Base-by-base conservation (phyloP, 768 basidiomycete species). In the Lentinula detonsa region DNA sequence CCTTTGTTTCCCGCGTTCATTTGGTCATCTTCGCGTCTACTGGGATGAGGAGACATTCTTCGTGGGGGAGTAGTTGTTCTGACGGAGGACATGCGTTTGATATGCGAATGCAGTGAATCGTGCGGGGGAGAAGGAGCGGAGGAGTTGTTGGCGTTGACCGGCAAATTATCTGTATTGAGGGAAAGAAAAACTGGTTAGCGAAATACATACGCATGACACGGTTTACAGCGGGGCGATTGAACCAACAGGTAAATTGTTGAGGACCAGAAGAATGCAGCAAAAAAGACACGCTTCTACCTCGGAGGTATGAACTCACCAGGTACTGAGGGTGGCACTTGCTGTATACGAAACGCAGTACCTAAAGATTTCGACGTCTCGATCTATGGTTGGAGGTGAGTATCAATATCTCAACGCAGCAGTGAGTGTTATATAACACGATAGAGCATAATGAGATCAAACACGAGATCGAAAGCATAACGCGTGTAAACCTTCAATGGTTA, bases 391-490 rank as follows among this genome's bases (percentile, higher is more conserved):
- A 21, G 57, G 57, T 33, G 10, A 5, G 48, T 58, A 33, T 59
- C 33, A 59, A 45, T 49, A 37, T 37, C 43, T 35, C 16, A 1
- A 59, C 23, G 23, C 57, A 56, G 28, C 28, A 13, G n/a, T 13
- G 6, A n/a, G 28, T 35, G 28, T 59, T 37, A 35, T 33, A 18
- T 48, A 37, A 21, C 45, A 33, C n/a, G 33, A 21, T 37, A 21
- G 39, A 33, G 56, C 16, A 46, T 45, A 28, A 59, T 59, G 4
- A 37, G 7, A 59, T 33, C n/a, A 35, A 45, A 59, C 57, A 59
- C 57, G 57, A 59, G 28, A 42, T 28, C 9, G 48, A 46, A 48
- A 59, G 40, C 34, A 51, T 46, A 59, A 59, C 45, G 33, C 33
- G 46, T 33, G 57, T 59, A 50, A 28, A 37, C 18, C 28, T 31